Percentiles rank a stretch among this genome's conserved stretches.
Conservation (phyloP, 768 basidiomycete species). For the Plicaturopsis crispa region DNA sequence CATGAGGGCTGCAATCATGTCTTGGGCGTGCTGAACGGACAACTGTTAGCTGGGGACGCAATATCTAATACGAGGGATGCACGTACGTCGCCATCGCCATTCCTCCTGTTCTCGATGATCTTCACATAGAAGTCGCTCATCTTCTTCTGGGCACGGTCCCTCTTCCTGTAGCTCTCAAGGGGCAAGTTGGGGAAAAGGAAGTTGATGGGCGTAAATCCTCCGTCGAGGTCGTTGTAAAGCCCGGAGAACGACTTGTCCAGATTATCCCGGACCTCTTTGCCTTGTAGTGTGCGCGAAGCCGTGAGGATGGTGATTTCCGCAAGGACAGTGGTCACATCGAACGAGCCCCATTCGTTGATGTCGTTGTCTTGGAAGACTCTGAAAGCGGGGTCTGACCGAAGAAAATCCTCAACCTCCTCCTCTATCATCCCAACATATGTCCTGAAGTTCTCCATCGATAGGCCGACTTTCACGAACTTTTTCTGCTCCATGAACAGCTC, state of each 20-base stretch:
- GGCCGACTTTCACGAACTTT: conserved; percentile 93
- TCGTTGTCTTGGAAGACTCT: conserved; percentile 51
- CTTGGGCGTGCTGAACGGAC: conserved; percentile 56
- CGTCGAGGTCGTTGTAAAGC: conserved; percentile 83
- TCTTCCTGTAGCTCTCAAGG: conserved; percentile 78
- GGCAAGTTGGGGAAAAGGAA: conserved; percentile 94
- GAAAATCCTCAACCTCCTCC: conserved; percentile 65
- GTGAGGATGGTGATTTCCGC: conserved; percentile 93
- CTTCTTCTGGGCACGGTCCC: conserved; percentile 85
- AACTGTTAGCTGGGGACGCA: conserved; percentile 3
- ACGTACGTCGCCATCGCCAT: conserved; percentile 36
- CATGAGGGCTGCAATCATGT: conserved; percentile 88
- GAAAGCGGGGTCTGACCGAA: conserved; percentile 61
- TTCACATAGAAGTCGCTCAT: conserved; percentile 91
- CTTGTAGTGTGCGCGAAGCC: conserved; percentile 89
- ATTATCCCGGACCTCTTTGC: conserved; percentile 73
- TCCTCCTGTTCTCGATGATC: conserved; percentile 72
- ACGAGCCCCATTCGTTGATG: conserved; percentile 70
- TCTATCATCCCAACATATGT: conserved; percentile 78
- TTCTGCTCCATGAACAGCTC: conserved; percentile 98
- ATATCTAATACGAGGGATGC: neutral
- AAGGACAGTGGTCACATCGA: conserved; percentile 66
- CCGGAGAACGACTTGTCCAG: conserved; percentile 83
- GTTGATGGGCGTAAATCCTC: conserved; percentile 93
- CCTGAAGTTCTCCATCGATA: conserved; percentile 86